phyloP scores from a whole-genome alignment of 441 rosid species.

The California macrophylla region DNA sequence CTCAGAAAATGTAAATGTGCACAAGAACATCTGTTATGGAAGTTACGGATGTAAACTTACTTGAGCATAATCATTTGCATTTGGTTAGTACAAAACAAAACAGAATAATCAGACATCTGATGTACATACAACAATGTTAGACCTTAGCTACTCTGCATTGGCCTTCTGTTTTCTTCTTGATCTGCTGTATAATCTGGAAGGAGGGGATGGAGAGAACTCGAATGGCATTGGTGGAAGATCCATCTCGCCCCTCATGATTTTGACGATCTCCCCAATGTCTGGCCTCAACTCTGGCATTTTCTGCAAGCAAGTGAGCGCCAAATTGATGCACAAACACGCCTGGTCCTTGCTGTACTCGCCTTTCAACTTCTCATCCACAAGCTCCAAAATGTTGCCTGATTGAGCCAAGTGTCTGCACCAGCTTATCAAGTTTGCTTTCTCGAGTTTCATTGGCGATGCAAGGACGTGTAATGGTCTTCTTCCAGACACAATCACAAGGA shows the following conservation, averaged over 20 bases:
- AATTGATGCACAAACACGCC: slow-evolving; percentile 69
- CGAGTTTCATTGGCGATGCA: slow-evolving; percentile 87
- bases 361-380: slow-evolving; percentile 77
- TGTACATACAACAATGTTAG: no score
- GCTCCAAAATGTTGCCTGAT: slow-evolving; percentile 64
- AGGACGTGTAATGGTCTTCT: slow-evolving; percentile 88
- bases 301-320: slow-evolving; percentile 74
- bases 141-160: slow-evolving; percentile 38
- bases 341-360: slow-evolving; percentile 61
- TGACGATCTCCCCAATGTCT: slow-evolving; percentile 62
- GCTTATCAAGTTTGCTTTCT: slow-evolving; percentile 79
- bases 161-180: slow-evolving; percentile 42
- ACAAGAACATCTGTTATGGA: no score
- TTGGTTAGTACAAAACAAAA: no score
- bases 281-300: slow-evolving; percentile 76
- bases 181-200: slow-evolving; percentile 44
- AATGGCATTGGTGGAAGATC: slow-evolving; percentile 52
- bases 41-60: no score
- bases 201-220: slow-evolving; percentile 89
- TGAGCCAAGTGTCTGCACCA: slow-evolving; percentile 94
- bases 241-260: slow-evolving; percentile 72
- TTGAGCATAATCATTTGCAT: no score
- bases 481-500: slow-evolving; percentile 81
- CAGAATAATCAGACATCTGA: no score
- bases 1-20: no score